Evolutionary conservation across 805 yeast genomes (phyloP), one percentile per base, ranked within the genome.

Genomic region (Hanseniaspora hatyaiensis): DNA sequence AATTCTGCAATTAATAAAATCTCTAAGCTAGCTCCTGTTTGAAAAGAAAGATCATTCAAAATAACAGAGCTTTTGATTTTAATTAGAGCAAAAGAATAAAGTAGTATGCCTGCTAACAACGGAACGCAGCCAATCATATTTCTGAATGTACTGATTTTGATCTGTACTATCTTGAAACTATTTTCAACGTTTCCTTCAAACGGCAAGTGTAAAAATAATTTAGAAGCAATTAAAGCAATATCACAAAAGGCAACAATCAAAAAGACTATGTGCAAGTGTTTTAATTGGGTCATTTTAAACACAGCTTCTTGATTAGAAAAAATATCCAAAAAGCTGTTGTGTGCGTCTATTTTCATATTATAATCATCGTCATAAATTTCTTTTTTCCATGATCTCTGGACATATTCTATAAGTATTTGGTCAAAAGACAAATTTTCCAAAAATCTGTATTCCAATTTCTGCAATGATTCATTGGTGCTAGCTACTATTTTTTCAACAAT

Each of bases 401-500:
- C 51, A 53, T 46, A 56, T 40, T 48, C 62, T 57, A 22, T 54
- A 26, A 16, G 39, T 53, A 53, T 53, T 54, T 60, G 34, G 39
- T 38, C 41, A 52, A 49, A 12, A 53, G 43, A 18, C 52, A 48
- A 22, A 54, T 49, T 50, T 50, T 34, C 51, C 50, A 40, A 54
- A 47, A 12, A 53, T 52, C 38, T 58, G 60, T 34, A 59, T 58
- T 45, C 42, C 26, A 45, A 11, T 15, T 45, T 2, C 54, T 60
- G 46, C 52, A 55, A n/a, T 38, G 51, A 16, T 43, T 61, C 55
- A 11, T 52, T 40, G 19, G 59, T 58, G 1, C 41, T 50, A n/a
- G 34, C 39, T 71, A 60, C 47, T 55, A 81, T 80, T 51, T 65
- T 65, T 59, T 87, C 96, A 53, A 88, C 65, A 56, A 68, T 75